phyloP scores from a whole-genome alignment of 2,329 filamentous ascomycete genomes.

The Dryadomyces quercivorus region DNA sequence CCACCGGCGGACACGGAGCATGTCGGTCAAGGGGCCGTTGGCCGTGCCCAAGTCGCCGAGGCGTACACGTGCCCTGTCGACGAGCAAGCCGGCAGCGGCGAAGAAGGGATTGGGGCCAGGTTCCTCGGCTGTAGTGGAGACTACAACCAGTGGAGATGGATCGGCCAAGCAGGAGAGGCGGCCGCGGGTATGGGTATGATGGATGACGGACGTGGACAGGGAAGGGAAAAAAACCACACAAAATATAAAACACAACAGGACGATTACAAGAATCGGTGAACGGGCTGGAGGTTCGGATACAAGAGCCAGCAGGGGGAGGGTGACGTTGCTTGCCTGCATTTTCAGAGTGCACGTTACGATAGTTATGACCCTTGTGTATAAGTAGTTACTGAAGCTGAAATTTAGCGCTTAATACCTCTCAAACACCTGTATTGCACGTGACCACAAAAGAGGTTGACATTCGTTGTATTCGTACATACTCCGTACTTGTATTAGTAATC shows the following conservation, averaged over 20 bases:
- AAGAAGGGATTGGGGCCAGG: not conserved
- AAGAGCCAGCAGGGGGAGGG: not conserved
- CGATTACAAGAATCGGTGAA: not conserved
- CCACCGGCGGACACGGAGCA: slow-evolving; percentile 3
- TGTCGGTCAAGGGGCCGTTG: not conserved
- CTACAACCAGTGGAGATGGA: not conserved
- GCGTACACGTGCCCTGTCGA: not conserved
- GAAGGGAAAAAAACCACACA: not conserved
- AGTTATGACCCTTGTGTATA: not conserved
- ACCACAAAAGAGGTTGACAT: too few relatives aligned
- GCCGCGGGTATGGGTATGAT: slow-evolving; percentile 18
- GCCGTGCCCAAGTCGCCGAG: not conserved
- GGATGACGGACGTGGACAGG: slow-evolving; percentile 10
- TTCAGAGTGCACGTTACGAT: not conserved
- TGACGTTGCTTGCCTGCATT: not conserved
- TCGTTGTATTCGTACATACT: not conserved
- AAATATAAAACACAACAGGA: not conserved
- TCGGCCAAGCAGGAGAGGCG: not conserved
- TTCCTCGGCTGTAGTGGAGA: not conserved
- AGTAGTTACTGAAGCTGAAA: not conserved
- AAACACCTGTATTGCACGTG: too few relatives aligned
- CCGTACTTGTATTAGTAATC: not conserved
- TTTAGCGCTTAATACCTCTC: not conserved
- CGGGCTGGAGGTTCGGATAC: not conserved
- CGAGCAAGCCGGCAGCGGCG: not conserved